Percentiles rank a stretch among this genome's conserved stretches.
Evolutionary conservation across 495 filamentous ascomycete species (phyloP).

Genomic region (Geoglossum glabrum): DNA sequence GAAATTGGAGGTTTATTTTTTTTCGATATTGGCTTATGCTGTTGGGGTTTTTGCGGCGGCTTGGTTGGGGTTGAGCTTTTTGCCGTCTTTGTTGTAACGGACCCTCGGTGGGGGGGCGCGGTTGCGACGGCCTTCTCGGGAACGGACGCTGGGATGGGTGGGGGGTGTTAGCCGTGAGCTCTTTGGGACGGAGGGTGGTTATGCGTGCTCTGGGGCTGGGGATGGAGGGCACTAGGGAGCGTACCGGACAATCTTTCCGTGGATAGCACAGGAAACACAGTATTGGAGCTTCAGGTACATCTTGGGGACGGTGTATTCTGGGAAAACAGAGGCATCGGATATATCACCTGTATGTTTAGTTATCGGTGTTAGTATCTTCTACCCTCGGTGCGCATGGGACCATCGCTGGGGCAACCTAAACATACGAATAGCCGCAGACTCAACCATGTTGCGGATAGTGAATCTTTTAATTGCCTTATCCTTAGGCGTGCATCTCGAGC

Average conservation of each 20-base stretch:
- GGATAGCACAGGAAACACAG: constrained; percentile 99
- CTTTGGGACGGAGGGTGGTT: background rate
- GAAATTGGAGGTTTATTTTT: background rate
- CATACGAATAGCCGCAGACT: constrained; percentile 98
- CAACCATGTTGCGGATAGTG: constrained; percentile 99
- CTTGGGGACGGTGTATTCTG: constrained; percentile 98
- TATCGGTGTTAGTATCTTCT: constrained; percentile 2
- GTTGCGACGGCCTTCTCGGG: constrained; percentile 93
- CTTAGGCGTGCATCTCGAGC: constrained; percentile 98
- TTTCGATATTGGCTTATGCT: background rate
- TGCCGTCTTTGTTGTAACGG: constrained; percentile 99
- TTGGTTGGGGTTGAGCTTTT: constrained; percentile 94
- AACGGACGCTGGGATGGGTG: constrained; percentile 58
- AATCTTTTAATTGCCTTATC: constrained; percentile 99
- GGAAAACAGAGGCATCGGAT: constrained; percentile 95
- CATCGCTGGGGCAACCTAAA: background rate
- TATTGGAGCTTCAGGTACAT: constrained; percentile 99
- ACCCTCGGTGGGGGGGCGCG: constrained; percentile 91
- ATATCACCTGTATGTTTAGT: constrained; percentile 66
- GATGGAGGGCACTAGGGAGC: constrained; percentile 11
- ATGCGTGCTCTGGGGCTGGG: background rate
- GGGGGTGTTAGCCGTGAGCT: background rate
- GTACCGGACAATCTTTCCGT: constrained; percentile 99
- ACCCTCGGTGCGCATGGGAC: background rate
- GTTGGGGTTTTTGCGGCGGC: constrained; percentile 21